Evolutionary conservation across 1,139 yeast genomes (phyloP).

Genomic region (Saccharomyces hybrid): DNA sequence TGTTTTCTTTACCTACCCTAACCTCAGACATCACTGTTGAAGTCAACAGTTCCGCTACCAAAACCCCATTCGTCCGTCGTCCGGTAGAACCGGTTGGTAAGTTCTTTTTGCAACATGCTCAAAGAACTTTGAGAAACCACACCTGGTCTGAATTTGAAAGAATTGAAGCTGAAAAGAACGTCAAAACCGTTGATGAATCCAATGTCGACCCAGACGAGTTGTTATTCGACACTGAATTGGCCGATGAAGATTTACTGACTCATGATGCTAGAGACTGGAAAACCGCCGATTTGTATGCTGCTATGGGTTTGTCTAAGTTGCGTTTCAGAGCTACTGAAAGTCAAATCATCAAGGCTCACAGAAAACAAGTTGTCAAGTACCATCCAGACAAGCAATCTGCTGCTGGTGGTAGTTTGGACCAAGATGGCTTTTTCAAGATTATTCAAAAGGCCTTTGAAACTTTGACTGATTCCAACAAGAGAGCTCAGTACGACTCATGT

Average conservation of each 20-base stretch:
- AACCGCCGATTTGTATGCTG: conserved; percentile 91
- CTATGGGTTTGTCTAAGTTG: conserved; percentile 84
- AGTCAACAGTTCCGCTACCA: conserved; percentile 45
- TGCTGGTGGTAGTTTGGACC: conserved; percentile 70
- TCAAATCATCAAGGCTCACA: conserved; percentile 93
- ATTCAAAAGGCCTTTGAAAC: conserved; percentile 95
- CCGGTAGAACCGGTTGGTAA: conserved; percentile 97
- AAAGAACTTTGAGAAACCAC: conserved; percentile 93
- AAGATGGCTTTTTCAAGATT: conserved; percentile 96
- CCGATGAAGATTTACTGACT: conserved; percentile 56
- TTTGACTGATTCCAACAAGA: conserved; percentile 74
- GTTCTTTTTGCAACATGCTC: conserved; percentile 90
- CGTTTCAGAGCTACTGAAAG: conserved; percentile 89
- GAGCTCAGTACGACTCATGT: conserved; percentile 92
- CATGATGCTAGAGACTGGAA: conserved; percentile 99
- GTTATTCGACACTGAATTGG: conserved; percentile 72
- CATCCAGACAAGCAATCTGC: conserved; percentile 95
- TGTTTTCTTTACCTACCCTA: conserved; percentile 33
- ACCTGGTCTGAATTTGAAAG: conserved; percentile 97
- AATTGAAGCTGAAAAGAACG: conserved; percentile 87
- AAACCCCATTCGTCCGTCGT: conserved; percentile 68
- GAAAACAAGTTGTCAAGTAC: conserved; percentile 92
- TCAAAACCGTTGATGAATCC: conserved; percentile 56
- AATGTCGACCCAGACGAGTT: conserved; percentile 67
- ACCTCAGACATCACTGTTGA: conserved; percentile 41